Evolutionary conservation across 352 stramenopile species (phyloP).

Genomic region (Phytophthora boehmeriae): DNA sequence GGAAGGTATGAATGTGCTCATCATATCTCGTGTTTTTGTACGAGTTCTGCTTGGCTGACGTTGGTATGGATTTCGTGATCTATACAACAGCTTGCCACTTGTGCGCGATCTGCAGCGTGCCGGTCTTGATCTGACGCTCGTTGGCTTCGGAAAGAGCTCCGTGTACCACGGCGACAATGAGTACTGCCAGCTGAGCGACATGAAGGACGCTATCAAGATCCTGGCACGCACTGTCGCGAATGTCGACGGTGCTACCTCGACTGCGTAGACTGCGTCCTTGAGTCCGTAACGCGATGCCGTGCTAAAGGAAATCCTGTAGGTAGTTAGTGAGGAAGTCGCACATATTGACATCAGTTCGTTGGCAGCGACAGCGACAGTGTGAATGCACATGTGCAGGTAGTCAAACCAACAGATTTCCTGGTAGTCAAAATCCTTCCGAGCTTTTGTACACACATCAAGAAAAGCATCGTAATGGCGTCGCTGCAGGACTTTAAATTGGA

Average conservation of each 20-base stretch:
- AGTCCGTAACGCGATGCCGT: conserved; percentile 9
- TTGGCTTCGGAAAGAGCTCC: conserved; percentile 74
- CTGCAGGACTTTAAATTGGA: conserved; percentile 54
- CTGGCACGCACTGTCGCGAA: conserved; percentile 80
- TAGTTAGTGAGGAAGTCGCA: too few relatives aligned
- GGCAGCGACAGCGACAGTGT: too few relatives aligned
- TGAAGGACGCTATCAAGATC: conserved; percentile 89
- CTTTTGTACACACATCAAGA: too few relatives aligned
- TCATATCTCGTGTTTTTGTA: conserved; percentile 17
- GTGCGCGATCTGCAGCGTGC: conserved; percentile 74
- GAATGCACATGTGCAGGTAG: not conserved
- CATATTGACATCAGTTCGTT: too few relatives aligned
- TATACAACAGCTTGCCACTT: conserved; percentile 47
- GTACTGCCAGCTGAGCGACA: conserved; percentile 85
- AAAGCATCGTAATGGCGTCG: conserved; percentile 16
- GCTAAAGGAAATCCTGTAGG: too few relatives aligned
- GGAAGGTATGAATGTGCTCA: conserved; percentile 54
- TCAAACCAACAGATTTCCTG: conserved; percentile 42
- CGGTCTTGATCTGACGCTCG: conserved; percentile 72
- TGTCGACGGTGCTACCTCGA: conserved; percentile 42
- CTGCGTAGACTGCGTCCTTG: conserved; percentile 4
- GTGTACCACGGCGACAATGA: conserved; percentile 94
- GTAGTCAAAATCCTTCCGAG: too few relatives aligned
- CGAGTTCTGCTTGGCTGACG: not conserved
- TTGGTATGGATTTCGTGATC: not conserved